phyloP scores from a whole-genome alignment of 495 filamentous ascomycete species.

The Aspergillus sclerotioniger region DNA sequence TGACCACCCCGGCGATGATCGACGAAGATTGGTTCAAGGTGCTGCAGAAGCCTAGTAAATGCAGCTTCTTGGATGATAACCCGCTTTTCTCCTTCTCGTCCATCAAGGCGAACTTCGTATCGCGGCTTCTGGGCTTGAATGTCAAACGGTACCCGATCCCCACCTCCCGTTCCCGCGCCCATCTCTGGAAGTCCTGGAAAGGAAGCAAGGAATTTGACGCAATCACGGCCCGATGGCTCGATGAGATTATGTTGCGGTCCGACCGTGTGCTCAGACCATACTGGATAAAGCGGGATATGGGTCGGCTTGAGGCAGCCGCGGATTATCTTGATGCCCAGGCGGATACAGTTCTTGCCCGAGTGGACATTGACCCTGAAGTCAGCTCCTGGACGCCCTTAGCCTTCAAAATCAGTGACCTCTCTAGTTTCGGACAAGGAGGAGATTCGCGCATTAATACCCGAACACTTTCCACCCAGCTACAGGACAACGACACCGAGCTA shows the following conservation, averaged over 20 bases:
- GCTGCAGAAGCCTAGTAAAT: conserved; percentile 52
- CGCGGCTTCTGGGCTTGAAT: conserved; percentile 44
- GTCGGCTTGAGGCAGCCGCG: conserved; percentile 48
- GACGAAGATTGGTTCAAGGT: conserved; percentile 53
- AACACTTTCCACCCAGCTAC: conserved; percentile 22
- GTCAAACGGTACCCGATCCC: conserved; percentile 50
- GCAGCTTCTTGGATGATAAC: conserved; percentile 54
- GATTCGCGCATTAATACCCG: conserved; percentile 43
- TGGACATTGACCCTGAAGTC: conserved; percentile 57
- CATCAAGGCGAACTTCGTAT: conserved; percentile 40
- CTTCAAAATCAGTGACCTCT: conserved; percentile 58
- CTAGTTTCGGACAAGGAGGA: conserved; percentile 59
- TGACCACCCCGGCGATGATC: conserved; percentile 56
- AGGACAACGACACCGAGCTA: conserved; percentile 49
- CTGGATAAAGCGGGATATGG: conserved; percentile 55
- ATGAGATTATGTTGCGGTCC: conserved; percentile 56
- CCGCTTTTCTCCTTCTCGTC: conserved; percentile 52
- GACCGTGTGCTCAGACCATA: conserved; percentile 54
- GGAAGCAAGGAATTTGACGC: conserved; percentile 54
- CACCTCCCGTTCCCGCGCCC: conserved; percentile 54
- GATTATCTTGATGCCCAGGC: conserved; percentile 53
- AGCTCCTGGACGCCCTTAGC: conserved; percentile 57
- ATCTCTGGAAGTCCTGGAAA: conserved; percentile 65
- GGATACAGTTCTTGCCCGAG: conserved; percentile 58
- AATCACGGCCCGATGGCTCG: conserved; percentile 59